A percentile compares a stretch with the other conserved stretches of the same genome.
phyloP scores from a whole-genome alignment of 2,329 filamentous ascomycete species.

The Pseudocercospora cruenta region DNA sequence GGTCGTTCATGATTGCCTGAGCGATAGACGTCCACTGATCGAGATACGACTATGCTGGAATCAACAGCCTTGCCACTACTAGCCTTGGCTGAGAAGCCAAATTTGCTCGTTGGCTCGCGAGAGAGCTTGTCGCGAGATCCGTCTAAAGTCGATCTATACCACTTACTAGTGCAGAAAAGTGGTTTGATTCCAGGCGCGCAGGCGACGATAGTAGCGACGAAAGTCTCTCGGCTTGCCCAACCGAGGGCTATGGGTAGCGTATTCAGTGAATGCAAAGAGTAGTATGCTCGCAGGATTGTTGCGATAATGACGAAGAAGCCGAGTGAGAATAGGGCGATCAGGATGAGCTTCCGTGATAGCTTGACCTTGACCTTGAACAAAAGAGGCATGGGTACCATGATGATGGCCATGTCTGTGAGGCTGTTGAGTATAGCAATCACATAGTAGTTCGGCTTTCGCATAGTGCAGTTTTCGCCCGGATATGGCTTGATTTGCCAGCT shows the following conservation, averaged over 20 bases:
- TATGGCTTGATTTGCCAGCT: constrained; percentile 41
- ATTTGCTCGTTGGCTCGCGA: neutral
- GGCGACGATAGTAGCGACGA: constrained; percentile 56
- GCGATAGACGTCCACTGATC: constrained; percentile 20
- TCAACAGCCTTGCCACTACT: constrained; percentile 12
- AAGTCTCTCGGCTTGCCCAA: constrained; percentile 60
- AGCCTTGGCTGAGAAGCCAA: constrained; percentile 14
- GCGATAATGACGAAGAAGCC: constrained; percentile 54
- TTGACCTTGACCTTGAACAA: constrained; percentile 56
- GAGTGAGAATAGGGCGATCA: constrained; percentile 56
- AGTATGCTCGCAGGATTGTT: constrained; percentile 54
- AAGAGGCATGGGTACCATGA: constrained; percentile 60
- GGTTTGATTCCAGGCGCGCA: constrained; percentile 60
- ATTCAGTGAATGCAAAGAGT: constrained; percentile 50
- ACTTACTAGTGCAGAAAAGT: constrained; percentile 45
- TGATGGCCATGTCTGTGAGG: constrained; percentile 63
- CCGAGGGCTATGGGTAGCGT: constrained; percentile 42
- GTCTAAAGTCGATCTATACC: constrained; percentile 12
- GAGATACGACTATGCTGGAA: constrained; percentile 16
- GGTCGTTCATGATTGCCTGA: neutral
- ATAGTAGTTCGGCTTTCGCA: constrained; percentile 57
- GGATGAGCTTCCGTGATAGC: constrained; percentile 57
- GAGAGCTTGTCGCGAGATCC: constrained; percentile 20
- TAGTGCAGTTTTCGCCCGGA: constrained; percentile 32
- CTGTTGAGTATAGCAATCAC: constrained; percentile 64